Conservation (phyloP, 129 eudicot genomes). For the Flaveria brownii region DNA sequence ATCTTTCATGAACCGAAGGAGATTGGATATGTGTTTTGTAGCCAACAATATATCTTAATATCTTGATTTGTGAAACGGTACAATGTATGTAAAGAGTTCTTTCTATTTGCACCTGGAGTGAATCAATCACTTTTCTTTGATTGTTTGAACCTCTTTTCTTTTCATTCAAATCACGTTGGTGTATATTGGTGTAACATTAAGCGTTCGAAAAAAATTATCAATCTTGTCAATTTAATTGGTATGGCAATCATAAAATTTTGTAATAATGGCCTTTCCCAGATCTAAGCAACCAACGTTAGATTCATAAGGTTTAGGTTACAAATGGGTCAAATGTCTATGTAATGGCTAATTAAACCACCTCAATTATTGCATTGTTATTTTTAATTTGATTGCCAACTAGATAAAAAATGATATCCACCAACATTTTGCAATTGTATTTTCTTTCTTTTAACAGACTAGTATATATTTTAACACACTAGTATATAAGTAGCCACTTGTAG, state of each 20-base stretch:
- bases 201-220: too few species aligned
- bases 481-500: too few species aligned
- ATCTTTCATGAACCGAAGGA: too few species aligned
- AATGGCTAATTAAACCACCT: conserved; percentile 1
- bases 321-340: conserved; percentile 1
- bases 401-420: background rate
- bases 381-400: conserved; percentile 1
- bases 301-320: background rate
- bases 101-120: too few species aligned
- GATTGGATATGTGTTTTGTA: too few species aligned
- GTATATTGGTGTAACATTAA: too few species aligned
- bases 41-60: too few species aligned
- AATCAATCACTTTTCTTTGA: too few species aligned
- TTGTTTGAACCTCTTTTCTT: too few species aligned
- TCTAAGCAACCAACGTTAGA: background rate
- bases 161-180: too few species aligned
- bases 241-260: background rate
- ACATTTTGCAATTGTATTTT: background rate
- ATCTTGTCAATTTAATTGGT: background rate
- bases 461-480: background rate
- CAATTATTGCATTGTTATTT: conserved; percentile 6
- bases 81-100: too few species aligned
- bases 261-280: background rate
- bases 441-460: background rate
- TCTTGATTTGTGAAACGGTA: too few species aligned